phyloP scores from a whole-genome alignment of 352 stramenopile genomes.

The Globisporangium takayamanum region DNA sequence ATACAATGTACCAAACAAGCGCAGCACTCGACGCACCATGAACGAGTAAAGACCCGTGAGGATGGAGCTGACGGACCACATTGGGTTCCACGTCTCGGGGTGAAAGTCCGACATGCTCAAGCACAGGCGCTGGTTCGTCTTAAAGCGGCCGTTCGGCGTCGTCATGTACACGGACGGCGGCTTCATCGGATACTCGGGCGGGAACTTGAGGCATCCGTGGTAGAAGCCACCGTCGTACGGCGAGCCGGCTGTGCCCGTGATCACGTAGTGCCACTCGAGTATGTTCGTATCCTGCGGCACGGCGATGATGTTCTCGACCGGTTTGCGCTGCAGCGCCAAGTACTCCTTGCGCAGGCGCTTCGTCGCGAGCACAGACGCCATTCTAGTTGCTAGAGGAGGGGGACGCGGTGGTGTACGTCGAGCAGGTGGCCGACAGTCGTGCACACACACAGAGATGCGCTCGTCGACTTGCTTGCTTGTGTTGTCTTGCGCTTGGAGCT shows the following conservation, averaged over 20 bases:
- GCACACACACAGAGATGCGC: background rate
- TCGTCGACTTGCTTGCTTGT: background rate
- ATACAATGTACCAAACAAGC: no score
- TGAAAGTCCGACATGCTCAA: constrained; percentile 96
- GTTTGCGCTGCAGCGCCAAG: constrained; percentile 85
- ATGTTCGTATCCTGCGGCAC: constrained; percentile 91
- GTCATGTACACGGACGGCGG: constrained; percentile 94
- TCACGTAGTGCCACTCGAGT: constrained; percentile 95
- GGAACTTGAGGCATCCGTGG: constrained; percentile 90
- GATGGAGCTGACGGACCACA: constrained; percentile 95
- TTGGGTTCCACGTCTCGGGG: constrained; percentile 94
- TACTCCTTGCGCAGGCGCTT: constrained; percentile 93
- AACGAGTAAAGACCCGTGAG: constrained; percentile 95
- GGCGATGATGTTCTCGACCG: constrained; percentile 87
- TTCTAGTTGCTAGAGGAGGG: constrained; percentile 11
- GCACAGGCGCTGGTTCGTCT: constrained; percentile 92
- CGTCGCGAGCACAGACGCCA: constrained; percentile 80
- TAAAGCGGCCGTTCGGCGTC: constrained; percentile 93
- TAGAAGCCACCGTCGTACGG: constrained; percentile 90
- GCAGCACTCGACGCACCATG: constrained; percentile 49
- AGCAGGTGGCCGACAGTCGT: no score
- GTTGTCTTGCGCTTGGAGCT: background rate
- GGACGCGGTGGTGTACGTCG: background rate
- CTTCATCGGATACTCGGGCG: constrained; percentile 94
- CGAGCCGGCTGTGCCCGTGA: constrained; percentile 78